Conservation (phyloP, 257 asterid species). For the Phtheirospermum japonicum region DNA sequence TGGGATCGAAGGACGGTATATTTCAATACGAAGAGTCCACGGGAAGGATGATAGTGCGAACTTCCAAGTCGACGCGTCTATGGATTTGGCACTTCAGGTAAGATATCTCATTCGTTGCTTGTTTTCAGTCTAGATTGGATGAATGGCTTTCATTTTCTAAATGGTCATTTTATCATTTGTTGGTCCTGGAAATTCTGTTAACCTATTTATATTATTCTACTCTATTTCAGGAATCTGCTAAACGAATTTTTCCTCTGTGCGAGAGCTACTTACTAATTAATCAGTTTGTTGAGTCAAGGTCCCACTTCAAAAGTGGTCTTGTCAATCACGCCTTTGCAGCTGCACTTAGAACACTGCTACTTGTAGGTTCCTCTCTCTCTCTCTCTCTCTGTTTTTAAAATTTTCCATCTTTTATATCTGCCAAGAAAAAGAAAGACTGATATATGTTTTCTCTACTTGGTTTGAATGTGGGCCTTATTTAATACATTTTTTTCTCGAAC, state of each 20-base stretch:
- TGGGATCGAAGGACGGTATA: conserved; percentile 91
- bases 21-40: conserved; percentile 55
- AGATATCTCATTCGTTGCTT: conserved; percentile 21
- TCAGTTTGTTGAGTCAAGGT: conserved; percentile 89
- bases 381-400: too few species aligned
- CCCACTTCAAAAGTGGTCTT: conserved; percentile 87
- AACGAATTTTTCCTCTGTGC: conserved; percentile 79
- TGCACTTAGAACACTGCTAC: conserved; percentile 83
- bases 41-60: conserved; percentile 56
- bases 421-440: conserved; percentile 1
- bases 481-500: too few species aligned
- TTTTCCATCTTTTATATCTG: too few species aligned
- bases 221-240: conserved; percentile 79
- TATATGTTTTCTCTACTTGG: conserved; percentile 11
- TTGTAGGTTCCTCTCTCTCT: conserved; percentile 52
- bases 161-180: conserved; percentile 6
- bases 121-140: conserved; percentile 16
- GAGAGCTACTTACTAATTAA: conserved; percentile 71
- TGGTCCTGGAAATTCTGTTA: conserved; percentile 5
- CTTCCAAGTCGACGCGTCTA: conserved; percentile 82
- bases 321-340: conserved; percentile 98
- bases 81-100: conserved; percentile 97
- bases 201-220: conserved; percentile 8
- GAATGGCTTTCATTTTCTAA: conserved; percentile 5
- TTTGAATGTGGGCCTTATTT: conserved; percentile 21